Base-by-base conservation (phyloP, 2,329 filamentous ascomycete genomes). In the Penicillium sp. region DNA sequence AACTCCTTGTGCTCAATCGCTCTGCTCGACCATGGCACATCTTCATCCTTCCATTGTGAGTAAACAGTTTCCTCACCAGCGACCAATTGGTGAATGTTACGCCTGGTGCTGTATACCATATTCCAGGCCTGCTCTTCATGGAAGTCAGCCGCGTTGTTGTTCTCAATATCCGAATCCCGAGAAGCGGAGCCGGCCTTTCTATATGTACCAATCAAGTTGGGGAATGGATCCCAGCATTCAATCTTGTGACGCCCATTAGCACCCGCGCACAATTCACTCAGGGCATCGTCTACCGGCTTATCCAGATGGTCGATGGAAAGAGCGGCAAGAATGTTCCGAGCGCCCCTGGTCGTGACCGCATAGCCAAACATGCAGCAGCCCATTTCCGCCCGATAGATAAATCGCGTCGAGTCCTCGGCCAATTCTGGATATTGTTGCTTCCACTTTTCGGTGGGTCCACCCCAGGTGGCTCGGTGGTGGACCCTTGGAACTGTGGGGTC, bases 121-220 rank as follows among this genome's bases (percentile, higher is more conserved):
- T 61, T 59, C 43, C 52, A 55, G 19, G 55, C 44, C 39, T 45
- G 35, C 7, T 55, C 55, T 31, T 53, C 52, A 29, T 53, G 52
- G 31, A 49, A 53, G 22, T 58, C 51, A 22, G 49, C 48, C 10
- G 49, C 53, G 21, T 59, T 54, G 28, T 53, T 40, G 26, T 32
- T 47, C 12, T 64, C 49, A 38, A 66, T 65, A 52, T 67, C 62
- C 38, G 60, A 64, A 43, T 60, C 56, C 26, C 65, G 49, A 51
- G 59, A 58, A 7, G 48, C 31, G 7, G 47, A 48, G 7, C 75
- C 76, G 0, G 65, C 66, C 0, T 68, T 58, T 2, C 71, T 64
- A 52, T 76, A 72, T 15, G 75, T 72, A n/a, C 74, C 68, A 57
- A 79, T 75, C 3, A 78, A 58, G 28, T 67, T 64, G 0, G 74